These are phyloP conservation scores for Sphaerostilbella broomeana DNA, from an alignment of 2,329 filamentous ascomycete genomes.

Conservation along the genomic window DNA sequence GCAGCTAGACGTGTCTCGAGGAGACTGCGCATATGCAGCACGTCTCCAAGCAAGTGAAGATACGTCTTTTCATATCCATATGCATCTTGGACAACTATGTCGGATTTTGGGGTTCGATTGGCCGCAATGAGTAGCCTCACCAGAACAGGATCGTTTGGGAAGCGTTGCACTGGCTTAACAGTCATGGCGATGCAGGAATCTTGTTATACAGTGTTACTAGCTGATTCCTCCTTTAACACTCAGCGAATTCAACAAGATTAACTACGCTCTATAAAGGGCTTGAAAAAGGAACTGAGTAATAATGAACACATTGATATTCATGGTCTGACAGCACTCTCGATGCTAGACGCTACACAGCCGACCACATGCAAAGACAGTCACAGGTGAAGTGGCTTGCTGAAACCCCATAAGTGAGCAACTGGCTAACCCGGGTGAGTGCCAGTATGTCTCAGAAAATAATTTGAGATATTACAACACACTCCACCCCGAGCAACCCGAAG, in stretches of 20 bases:
- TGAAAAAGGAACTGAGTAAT: too few relatives aligned
- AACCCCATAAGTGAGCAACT: too few relatives aligned
- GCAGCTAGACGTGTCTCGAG: neutral
- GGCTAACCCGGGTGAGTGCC: too few relatives aligned
- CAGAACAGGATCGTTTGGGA: constrained; percentile 10
- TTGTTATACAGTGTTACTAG: neutral
- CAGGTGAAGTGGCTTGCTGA: too few relatives aligned
- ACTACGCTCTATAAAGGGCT: too few relatives aligned
- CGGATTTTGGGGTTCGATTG: neutral
- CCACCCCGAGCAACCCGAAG: too few relatives aligned
- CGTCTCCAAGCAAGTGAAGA: constrained; percentile 12
- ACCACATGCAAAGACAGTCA: too few relatives aligned
- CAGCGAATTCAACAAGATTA: neutral
- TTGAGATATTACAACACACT: too few relatives aligned
- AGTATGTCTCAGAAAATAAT: too few relatives aligned
- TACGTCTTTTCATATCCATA: constrained; percentile 16
- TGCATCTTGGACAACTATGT: constrained; percentile 11
- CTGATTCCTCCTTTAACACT: neutral
- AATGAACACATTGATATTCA: too few relatives aligned
- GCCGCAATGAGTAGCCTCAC: constrained; percentile 11
- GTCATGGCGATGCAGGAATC: neutral
- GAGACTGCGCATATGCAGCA: constrained; percentile 10
- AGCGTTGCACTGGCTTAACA: neutral
- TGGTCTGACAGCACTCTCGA: too few relatives aligned
- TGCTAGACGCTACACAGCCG: too few relatives aligned